These are phyloP conservation scores for Phytophthora cajani DNA, from an alignment of 352 stramenopile genomes.

Conservation along the genomic window DNA sequence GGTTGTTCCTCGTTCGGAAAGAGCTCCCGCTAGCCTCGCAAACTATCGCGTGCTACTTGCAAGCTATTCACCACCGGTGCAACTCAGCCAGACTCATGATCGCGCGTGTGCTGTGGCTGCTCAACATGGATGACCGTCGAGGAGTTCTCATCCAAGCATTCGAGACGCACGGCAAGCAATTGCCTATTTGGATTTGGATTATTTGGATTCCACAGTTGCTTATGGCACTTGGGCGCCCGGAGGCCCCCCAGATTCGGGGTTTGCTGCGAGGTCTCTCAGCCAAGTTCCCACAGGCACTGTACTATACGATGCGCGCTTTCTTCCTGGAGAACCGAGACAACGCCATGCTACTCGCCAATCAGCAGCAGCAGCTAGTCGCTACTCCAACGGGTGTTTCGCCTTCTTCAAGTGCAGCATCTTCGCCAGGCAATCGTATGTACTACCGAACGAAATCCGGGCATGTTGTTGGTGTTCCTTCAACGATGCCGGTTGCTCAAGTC, in stretches of 20 bases:
- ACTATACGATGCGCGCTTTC: constrained; percentile 98
- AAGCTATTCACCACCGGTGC: constrained; percentile 92
- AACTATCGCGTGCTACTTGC: constrained; percentile 94
- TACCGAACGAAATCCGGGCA: constrained; percentile 85
- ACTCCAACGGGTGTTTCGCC: constrained; percentile 30
- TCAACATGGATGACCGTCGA: constrained; percentile 88
- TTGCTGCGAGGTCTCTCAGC: constrained; percentile 83
- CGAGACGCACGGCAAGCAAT: constrained; percentile 92
- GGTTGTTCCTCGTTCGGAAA: constrained; percentile 79
- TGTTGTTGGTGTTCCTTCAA: constrained; percentile 74
- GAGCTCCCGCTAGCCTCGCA: constrained; percentile 85
- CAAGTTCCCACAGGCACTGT: constrained; percentile 98
- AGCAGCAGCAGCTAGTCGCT: constrained; percentile 35
- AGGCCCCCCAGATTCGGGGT: constrained; percentile 90
- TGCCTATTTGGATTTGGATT: constrained; percentile 99
- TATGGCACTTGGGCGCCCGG: constrained; percentile 92
- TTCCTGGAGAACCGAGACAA: constrained; percentile 97
- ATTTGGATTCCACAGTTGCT: constrained; percentile 98
- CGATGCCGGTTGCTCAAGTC: constrained; percentile 62
- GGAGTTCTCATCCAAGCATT: constrained; percentile 88
- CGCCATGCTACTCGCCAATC: constrained; percentile 58
- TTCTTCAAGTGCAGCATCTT: constrained; percentile 31
- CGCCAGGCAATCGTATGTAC: constrained; percentile 50
- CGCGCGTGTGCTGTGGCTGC: constrained; percentile 90
- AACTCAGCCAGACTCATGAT: constrained; percentile 91